Conservation (phyloP, 2,329 filamentous ascomycete genomes). For the Didymella arachidicola region DNA sequence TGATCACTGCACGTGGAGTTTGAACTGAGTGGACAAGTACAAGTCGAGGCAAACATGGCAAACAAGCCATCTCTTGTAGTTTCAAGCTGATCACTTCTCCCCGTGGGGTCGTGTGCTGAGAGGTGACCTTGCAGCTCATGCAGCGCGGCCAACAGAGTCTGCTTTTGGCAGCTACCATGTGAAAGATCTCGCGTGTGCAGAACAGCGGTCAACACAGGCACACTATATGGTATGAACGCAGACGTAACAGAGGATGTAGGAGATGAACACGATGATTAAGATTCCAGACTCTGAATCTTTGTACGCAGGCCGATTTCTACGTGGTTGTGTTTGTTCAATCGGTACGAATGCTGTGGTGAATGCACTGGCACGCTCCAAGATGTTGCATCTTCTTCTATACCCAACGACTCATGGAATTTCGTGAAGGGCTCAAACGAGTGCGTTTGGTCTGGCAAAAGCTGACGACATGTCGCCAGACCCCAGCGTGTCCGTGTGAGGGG, state of each 20-base stretch:
- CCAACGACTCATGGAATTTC: conserved; percentile 42
- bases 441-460: conserved; percentile 47
- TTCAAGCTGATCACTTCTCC: neutral
- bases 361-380: neutral
- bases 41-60: neutral
- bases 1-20: neutral
- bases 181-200: conserved; percentile 12
- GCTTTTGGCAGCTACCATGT: conserved; percentile 6
- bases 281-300: neutral
- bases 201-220: conserved; percentile 18
- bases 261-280: neutral
- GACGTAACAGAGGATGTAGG: neutral
- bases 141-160: conserved; percentile 5
- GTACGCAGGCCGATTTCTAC: neutral
- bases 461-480: conserved; percentile 42
- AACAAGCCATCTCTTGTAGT: neutral
- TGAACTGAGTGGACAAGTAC: neutral
- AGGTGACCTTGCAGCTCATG: conserved; percentile 2
- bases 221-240: neutral
- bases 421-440: conserved; percentile 51
- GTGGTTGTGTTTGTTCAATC: neutral
- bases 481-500: conserved; percentile 40
- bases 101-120: neutral
- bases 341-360: neutral
- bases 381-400: conserved; percentile 47